Conservation (phyloP, 768 basidiomycete genomes). For the Chiua virens region DNA sequence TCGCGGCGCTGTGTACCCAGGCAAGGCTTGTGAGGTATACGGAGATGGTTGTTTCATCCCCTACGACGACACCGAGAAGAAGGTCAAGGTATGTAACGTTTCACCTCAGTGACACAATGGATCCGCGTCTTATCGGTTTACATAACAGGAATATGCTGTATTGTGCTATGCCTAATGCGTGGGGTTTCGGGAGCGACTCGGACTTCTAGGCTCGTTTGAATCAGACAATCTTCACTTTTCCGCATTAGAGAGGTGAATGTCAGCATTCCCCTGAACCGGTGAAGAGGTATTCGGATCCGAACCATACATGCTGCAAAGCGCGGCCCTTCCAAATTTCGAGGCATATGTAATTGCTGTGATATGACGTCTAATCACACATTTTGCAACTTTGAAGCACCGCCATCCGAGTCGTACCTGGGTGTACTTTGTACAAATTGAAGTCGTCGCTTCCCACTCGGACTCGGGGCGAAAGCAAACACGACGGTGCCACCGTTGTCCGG, state of each 20-base stretch:
- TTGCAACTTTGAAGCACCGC: too few species aligned
- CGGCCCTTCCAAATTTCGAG: too few species aligned
- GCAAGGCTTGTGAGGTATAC: constrained; percentile 56
- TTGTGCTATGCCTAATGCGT: constrained; percentile 1
- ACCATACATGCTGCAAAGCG: neutral
- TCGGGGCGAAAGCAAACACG: too few species aligned
- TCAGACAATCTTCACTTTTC: constrained; percentile 21
- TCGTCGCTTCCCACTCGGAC: too few species aligned
- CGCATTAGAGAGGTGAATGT: constrained; percentile 1
- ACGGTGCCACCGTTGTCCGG: too few species aligned
- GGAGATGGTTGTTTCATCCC: constrained; percentile 61
- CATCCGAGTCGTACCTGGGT: too few species aligned
- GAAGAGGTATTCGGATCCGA: neutral
- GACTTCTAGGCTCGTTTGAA: too few species aligned
- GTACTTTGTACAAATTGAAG: too few species aligned
- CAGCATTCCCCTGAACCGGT: neutral
- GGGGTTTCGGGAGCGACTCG: neutral
- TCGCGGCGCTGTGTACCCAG: constrained; percentile 54
- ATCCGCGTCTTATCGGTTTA: neutral
- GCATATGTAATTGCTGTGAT: too few species aligned
- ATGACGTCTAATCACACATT: neutral
- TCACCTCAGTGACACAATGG: too few species aligned
- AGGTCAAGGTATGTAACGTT: constrained; percentile 39
- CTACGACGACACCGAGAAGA: constrained; percentile 50
- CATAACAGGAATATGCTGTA: constrained; percentile 4